Percentiles rank a stretch among this genome's conserved stretches.
Conservation (phyloP, 106 monocot species). For the Posidonia australis region DNA sequence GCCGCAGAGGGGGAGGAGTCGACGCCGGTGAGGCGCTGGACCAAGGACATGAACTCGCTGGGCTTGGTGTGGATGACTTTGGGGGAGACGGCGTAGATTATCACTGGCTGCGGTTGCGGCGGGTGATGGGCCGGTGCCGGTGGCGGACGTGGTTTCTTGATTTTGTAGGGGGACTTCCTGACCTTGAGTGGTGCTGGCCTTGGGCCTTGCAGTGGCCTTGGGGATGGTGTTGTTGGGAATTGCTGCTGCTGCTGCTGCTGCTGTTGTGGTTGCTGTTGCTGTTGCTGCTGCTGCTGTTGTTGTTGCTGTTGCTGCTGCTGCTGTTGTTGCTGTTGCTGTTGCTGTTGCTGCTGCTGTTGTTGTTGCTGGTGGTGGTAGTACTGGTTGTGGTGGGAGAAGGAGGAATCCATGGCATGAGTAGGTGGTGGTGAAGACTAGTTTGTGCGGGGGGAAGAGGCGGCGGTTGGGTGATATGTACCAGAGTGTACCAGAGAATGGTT, state of each 20-base stretch:
- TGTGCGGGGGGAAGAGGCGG: not conserved
- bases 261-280: not conserved
- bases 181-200: slow-evolving; percentile 50
- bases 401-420: slow-evolving; percentile 5
- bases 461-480: not conserved
- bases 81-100: slow-evolving; percentile 79
- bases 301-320: not conserved
- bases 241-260: not conserved
- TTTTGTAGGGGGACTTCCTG: slow-evolving; percentile 49
- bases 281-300: not conserved
- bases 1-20: slow-evolving; percentile 8
- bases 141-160: slow-evolving; percentile 43
- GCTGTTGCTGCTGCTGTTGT: not conserved
- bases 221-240: not conserved
- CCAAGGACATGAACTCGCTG: slow-evolving; percentile 66
- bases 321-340: not conserved
- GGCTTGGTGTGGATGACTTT: slow-evolving; percentile 62
- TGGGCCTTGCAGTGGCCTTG: slow-evolving; percentile 53
- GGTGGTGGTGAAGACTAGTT: not conserved
- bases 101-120: slow-evolving; percentile 31
- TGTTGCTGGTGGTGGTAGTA: not conserved
- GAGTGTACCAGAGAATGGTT: no score
- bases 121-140: slow-evolving; percentile 3
- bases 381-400: not conserved
- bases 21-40: slow-evolving; percentile 64